Evolutionary conservation across 257 asterid species (phyloP).

Genomic region (Lithospermum erythrorhizon): DNA sequence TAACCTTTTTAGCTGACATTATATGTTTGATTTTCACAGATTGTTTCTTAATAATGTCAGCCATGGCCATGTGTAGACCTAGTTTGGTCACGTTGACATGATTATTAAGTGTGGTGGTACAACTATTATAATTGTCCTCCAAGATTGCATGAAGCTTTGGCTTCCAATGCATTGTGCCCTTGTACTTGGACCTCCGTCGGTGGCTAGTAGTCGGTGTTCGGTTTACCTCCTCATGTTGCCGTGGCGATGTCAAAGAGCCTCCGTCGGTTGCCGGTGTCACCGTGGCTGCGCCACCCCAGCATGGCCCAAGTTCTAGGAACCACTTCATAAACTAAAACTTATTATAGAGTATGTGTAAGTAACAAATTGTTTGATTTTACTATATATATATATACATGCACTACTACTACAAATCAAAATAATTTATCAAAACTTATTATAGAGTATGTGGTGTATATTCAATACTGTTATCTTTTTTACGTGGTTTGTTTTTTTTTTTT

Average conservation of each 20-base stretch:
- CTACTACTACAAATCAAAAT: not conserved
- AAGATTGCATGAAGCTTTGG: constrained; percentile 38
- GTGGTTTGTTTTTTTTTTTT: too few species aligned
- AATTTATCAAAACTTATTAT: too few species aligned
- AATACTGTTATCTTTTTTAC: too few species aligned
- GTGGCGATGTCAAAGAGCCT: not conserved
- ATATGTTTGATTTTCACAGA: constrained; percentile 13
- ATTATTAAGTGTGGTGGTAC: not conserved
- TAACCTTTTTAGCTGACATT: constrained; percentile 13
- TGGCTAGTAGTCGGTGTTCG: not conserved
- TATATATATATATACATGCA: too few species aligned
- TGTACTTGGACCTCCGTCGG: constrained; percentile 9
- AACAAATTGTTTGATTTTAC: not conserved
- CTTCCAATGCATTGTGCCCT: constrained; percentile 25
- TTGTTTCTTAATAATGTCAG: not conserved
- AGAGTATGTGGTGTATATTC: not conserved
- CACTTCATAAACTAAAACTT: constrained; percentile 22
- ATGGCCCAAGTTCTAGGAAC: constrained; percentile 20
- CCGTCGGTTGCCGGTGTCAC: constrained; percentile 15
- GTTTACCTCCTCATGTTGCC: constrained; percentile 6
- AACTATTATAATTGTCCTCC: constrained; percentile 27
- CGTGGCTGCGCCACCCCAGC: constrained; percentile 34
- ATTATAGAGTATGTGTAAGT: not conserved
- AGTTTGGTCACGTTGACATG: not conserved
- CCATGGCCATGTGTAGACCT: constrained; percentile 3